Evolutionary conservation across 129 eudicot species (phyloP).

Genomic region (Escallonia herrerae): DNA sequence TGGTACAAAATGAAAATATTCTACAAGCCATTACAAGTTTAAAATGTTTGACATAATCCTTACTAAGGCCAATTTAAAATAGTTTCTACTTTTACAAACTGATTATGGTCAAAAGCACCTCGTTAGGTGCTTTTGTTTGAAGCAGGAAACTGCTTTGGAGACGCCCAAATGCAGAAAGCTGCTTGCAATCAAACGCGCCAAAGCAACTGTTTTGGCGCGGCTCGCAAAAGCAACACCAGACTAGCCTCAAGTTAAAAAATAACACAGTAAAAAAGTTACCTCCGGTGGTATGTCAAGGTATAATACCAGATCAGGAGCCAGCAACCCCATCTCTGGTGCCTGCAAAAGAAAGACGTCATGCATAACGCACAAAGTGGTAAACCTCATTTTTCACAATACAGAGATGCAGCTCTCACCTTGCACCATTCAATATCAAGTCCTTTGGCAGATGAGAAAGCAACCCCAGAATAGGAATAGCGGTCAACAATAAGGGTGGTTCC

Average conservation of each 20-base stretch:
- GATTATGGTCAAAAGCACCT: too few relatives aligned
- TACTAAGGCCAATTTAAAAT: too few relatives aligned
- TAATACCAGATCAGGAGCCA: constrained; percentile 92
- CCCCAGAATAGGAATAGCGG: constrained; percentile 91
- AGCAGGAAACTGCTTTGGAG: too few relatives aligned
- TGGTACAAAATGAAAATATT: too few relatives aligned
- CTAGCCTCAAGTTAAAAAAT: neutral
- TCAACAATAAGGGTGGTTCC: constrained; percentile 85
- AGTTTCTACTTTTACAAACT: too few relatives aligned
- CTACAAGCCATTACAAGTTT: too few relatives aligned
- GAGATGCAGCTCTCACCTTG: constrained; percentile 44
- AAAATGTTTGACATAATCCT: too few relatives aligned
- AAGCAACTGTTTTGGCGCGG: too few relatives aligned
- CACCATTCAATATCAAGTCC: constrained; percentile 92
- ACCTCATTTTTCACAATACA: neutral
- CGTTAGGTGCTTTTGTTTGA: too few relatives aligned
- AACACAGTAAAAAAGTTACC: constrained; percentile 26
- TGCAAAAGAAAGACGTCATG: constrained; percentile 16
- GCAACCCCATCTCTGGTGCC: constrained; percentile 85
- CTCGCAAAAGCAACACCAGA: too few relatives aligned
- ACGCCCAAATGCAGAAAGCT: too few relatives aligned
- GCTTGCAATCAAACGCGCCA: too few relatives aligned
- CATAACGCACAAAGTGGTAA: neutral
- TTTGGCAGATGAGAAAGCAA: constrained; percentile 91
- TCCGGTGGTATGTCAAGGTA: constrained; percentile 94